Base-by-base conservation (phyloP, 208 protist species). In the Sergeia podlipaevii region DNA sequence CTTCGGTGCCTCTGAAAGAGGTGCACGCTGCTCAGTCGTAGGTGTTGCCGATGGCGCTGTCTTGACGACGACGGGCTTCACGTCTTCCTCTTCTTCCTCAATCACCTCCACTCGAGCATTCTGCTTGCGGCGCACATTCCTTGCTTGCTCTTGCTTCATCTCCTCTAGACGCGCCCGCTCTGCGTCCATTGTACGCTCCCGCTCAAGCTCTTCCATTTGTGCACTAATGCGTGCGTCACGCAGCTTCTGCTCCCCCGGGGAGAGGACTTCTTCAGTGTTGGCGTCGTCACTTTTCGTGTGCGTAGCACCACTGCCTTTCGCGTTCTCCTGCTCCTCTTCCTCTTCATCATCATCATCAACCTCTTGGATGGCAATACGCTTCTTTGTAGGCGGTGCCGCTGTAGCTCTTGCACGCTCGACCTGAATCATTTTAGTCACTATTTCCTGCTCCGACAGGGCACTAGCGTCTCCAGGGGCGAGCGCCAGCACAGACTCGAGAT, bases 331-430 rank as follows among this genome's bases (percentile, higher is more conserved):
- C n/a, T 65, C 60, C 21, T 70, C 68, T 18, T 68, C 62, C 0
- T 81, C 80, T 21, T 89, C 79, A n/a, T 85, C 85, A 28, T 93
- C 86, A 51, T 85, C 79, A 43, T 89, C 83, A 32, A 93, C 85
- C 67, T 93, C 85, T 26, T 80, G 71, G 53, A 96, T 93, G 23
- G 85, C 58, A 71, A 91, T 84, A 38, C 80, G 84, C 65, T 89
- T 86, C 50, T 79, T 87, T 8, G 46, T 54, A 0, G 39, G 24
- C 8, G 52, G 28, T 8, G 30, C 51, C 23, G 37, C 50, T 7
- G 10, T 43, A 33, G 52, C 20, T n/a, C 63, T 73, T 4, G 77
- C 69, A 17, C 77, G 71, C 37, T 89, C 67, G 13, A 65, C 57
- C 45, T 89, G 77, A 4, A 93, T 37, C 70, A 86, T 78, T 43